A percentile compares a stretch with the other conserved stretches of the same genome.
These are phyloP conservation scores for Teunomyces aglyptinius DNA, from an alignment of 805 yeast genomes.

Conservation along the genomic window DNA sequence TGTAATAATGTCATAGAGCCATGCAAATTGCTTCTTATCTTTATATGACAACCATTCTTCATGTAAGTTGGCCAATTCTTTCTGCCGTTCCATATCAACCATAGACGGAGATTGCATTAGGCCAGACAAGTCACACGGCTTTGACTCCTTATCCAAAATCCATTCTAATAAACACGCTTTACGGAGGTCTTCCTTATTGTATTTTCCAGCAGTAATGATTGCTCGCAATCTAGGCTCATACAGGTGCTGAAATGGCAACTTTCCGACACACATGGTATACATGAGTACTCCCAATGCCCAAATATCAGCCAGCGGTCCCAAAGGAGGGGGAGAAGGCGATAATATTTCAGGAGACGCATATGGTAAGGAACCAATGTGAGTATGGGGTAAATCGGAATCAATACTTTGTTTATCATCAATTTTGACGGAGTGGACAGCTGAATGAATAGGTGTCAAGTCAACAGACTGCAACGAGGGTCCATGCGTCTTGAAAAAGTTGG, in stretches of 20 bases:
- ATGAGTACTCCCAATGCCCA: conserved; percentile 89
- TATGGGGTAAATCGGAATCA: conserved; percentile 52
- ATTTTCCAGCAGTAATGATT: conserved; percentile 67
- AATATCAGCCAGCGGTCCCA: conserved; percentile 71
- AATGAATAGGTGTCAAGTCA: conserved; percentile 28
- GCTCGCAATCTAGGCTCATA: conserved; percentile 77
- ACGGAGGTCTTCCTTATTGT: conserved; percentile 46
- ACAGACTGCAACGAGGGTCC: conserved; percentile 36
- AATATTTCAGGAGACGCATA: conserved; percentile 89
- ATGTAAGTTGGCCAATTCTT: conserved; percentile 15
- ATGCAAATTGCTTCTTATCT: conserved; percentile 20
- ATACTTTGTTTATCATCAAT: conserved; percentile 15
- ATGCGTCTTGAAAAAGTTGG: conserved; percentile 22
- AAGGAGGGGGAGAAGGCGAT: conserved; percentile 56
- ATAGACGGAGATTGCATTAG: conserved; percentile 14
- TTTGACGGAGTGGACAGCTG: conserved; percentile 8
- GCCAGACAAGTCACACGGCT: conserved; percentile 8
- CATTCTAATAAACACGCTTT: conserved; percentile 37
- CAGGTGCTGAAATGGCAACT: conserved; percentile 79
- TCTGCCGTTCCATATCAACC: conserved; percentile 16
- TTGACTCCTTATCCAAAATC: conserved; percentile 18
- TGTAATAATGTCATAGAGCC: conserved; percentile 36
- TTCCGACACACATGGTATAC: conserved; percentile 71
- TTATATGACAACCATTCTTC: conserved; percentile 16
- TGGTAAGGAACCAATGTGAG: conserved; percentile 85